Evolutionary conservation across 371 early-diverging fungal species (phyloP), one percentile per base, ranked within the genome.

Genomic region (Basidiobolus meristosporus): DNA sequence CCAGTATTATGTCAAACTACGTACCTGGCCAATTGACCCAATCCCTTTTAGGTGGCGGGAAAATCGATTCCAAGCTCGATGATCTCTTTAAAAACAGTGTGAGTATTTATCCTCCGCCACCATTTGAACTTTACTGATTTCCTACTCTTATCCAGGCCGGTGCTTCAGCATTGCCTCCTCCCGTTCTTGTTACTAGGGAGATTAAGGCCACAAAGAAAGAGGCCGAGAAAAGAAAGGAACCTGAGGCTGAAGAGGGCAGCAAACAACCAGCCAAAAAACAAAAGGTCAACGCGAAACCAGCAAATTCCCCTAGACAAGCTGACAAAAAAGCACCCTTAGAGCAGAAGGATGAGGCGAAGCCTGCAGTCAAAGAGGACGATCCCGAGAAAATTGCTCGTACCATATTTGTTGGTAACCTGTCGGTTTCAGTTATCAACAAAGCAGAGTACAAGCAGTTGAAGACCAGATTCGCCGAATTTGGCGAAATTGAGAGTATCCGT

Each of bases 331-430:
- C 31, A 39, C 16, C 2, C 39, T 3, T 22, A 20, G 32, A 39
- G n/a, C n/a, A 30, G 31, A 40, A 40, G 31, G 31, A 40, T n/a
- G 31, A 40, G n/a, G 41, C 17, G 17, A n/a, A 23, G 12, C 7
- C 14, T n/a, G 29, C 28, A 41, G 28, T 36, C 11, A 17, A 31
- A 48, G 50, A 63, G 42, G 63, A 67, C 44, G 60, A 63, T 36
- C 61, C 62, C 7, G 63, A 70, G 50, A 50, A 61, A 26, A 57
- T 57, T 19, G 51, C 55, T 22, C 60, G 81, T 30, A 83, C 90
- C 11, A 46, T 75, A 1, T 89, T 87, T 63, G 67, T 89, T 16
- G 90, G 90, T 23, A 89, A 89, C 53, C 49, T 88, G 36, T 58
- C 80, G 15, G 60, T 75, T 0, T 49, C 60, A 21, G 72, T 70